These are phyloP conservation scores for Pleurotus salmoneostramineus DNA, from an alignment of 768 basidiomycete genomes.

Conservation along the genomic window DNA sequence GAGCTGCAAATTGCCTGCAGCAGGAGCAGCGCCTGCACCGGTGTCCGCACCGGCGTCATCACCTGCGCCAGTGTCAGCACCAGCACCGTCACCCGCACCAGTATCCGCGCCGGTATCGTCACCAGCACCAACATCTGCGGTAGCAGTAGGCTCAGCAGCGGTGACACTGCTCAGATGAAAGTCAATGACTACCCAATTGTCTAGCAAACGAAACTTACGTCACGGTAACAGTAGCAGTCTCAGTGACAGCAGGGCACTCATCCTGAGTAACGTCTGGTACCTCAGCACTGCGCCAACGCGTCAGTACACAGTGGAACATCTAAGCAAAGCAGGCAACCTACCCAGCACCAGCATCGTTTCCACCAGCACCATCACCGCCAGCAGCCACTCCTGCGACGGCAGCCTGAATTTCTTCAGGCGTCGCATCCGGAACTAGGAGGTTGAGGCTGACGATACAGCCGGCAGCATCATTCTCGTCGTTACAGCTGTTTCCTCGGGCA, in stretches of 20 bases:
- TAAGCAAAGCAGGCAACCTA: not conserved
- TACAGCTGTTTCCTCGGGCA: constrained; percentile 51
- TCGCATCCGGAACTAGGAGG: constrained; percentile 51
- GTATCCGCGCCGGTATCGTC: not conserved
- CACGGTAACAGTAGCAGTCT: not conserved
- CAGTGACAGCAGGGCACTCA: not conserved
- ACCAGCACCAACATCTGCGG: constrained; percentile 13
- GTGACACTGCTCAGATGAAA: constrained; percentile 9
- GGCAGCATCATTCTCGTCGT: constrained; percentile 43
- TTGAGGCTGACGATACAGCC: constrained; percentile 68
- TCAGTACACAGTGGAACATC: not conserved
- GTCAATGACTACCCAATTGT: not conserved
- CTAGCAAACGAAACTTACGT: not conserved
- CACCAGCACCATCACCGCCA: not conserved
- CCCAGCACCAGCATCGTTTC: not conserved
- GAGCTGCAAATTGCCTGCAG: constrained; percentile 39
- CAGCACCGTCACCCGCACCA: not conserved
- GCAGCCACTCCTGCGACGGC: constrained; percentile 34
- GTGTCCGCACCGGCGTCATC: constrained; percentile 12
- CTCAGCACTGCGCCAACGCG: not conserved
- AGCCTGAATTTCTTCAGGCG: constrained; percentile 52
- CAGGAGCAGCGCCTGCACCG: constrained; percentile 8
- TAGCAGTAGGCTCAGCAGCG: constrained; percentile 3
- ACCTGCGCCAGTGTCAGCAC: constrained; percentile 8
- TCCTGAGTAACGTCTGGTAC: not conserved